Evolutionary conservation across 2,329 filamentous ascomycete genomes (phyloP), one percentile per base, ranked within the genome.

Genomic region (Triangularia setosa): DNA sequence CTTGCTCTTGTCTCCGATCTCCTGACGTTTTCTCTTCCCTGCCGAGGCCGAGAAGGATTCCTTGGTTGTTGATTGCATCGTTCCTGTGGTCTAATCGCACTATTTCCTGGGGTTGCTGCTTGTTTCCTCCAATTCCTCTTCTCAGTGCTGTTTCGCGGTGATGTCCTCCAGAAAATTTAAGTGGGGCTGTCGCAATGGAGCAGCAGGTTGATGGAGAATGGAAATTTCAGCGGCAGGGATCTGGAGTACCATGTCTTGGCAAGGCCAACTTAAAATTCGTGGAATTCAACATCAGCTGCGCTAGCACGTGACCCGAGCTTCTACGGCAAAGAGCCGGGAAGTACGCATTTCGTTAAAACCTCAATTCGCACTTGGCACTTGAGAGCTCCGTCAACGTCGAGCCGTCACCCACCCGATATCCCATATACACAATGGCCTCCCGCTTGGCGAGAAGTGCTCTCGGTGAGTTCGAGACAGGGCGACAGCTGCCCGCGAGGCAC

Each of bases 381-480:
- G 64, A 60, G 40, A 81, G 78, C 77, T 78, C 75, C 77, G 76
- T 77, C 74, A 74, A 72, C 70, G 72, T 77, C 74, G 78, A 78
- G 75, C 75, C 73, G 75, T 71, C 75, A 77, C 76, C 68, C 77
- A 80, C 76, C 79, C 77, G 80, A 83, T 82, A 81, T 80, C 79
- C 81, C 81, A 81, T 79, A 84, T 82, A 80, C 86, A 91, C 84
- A 90, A 98, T 98, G 94, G 94, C 94, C 86, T 97, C 92, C 82
- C 92, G 93, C 86, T 87, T 98, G 84, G 92, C 90, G 87, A 93
- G 91, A 87, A 93, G 89, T 87, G 92, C 93, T 83, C 84, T 94
- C 83, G 91, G 94, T 98, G 88, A 80, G 92, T 88, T 60, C 30
- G n/a, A 33, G 23, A 14, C 8, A 44, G 8, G 21, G 16, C 53